Base-by-base conservation (phyloP, 2,329 filamentous ascomycete species). In the Aspergillus pseudonomiae region DNA sequence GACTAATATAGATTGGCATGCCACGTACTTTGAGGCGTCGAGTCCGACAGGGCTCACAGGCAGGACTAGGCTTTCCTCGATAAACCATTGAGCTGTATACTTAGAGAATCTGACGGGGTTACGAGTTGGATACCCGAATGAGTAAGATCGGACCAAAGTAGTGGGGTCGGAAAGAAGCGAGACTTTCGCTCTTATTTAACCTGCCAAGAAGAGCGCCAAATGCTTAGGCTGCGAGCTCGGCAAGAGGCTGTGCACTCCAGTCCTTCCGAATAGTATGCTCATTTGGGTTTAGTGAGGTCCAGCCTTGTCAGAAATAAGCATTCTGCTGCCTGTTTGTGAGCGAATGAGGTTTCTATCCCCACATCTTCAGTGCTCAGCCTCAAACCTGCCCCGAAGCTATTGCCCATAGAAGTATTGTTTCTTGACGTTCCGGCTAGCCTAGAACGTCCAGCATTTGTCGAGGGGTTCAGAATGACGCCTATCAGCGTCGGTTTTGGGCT, bases 11-110 rank as follows among this genome's bases (percentile, higher is more conserved):
- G 14, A 36, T n/a, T 19, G 12, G 39, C 12, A 30, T 11, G 21
- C 30, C 2, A 60, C 65, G 9, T 60, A 68, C 67, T 21, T 39
- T 60, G 4, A 67, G 63, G 9, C 67, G 63, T 19, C 67, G 59
- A n/a, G 57, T 48, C 6, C 67, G 61, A 52, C 67, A 68, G 28
- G 54, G 43, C 5, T 54, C 65, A 48, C 67, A 68, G 10, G 63
- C 65, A 14, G 57, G 61, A 34, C 63, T 58, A 6, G 63, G 65
- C 21, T 63, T 67, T 19, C 65, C 65, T 55, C 63, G 58, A 43
- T 67, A 65, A n/a, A 67, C 63, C 65, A 67, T 67, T 21, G 32
- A n/a, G 26, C 28, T 32, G 19, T 3, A 9, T 10, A 32, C 16
- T 26, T 7, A 19, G 16, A 21, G 46, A n/a, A 11, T 26, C n/a